Base-by-base conservation (phyloP, 2,329 filamentous ascomycete species). In the Metarhizium rileyi region DNA sequence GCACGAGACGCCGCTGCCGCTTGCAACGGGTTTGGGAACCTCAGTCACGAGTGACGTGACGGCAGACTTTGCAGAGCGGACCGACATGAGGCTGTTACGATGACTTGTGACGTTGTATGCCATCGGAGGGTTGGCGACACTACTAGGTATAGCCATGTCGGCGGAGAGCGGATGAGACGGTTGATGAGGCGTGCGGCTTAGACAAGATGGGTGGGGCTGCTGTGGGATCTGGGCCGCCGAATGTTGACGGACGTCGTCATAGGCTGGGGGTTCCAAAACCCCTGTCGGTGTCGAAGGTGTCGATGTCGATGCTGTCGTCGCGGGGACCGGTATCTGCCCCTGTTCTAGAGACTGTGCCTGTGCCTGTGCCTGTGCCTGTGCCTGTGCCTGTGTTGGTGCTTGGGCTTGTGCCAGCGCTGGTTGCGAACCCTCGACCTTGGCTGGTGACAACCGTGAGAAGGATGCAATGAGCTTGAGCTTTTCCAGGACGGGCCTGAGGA, bases 1-100 rank as follows among this genome's bases (percentile, higher is more conserved):
- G 59, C 87, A 85, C 23, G 76, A 77, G 22, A 93, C 76, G 42
- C 87, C 87, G 64, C 86, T 88, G 44, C 84, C 87, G 16, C 83
- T 81, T 12, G 86, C 86, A n/a, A 91, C 73, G 1, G 88, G 87
- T 66, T 90, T 88, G n/a, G 74, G 71, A 1, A 80, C 59, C 55
- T 80, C 77, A 28, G 73, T 70, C n/a, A 79, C 72, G 12, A 67
- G 62, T 3, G 76, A 75, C 52, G 67, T 76, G 54, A 77, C 65
- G 30, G 71, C 67, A 50, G 66, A 71, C 61, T 81, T 81, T 46
- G 70, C 66, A 4, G 71, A 72, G 33, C 74, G 73, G 18, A 70
- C 69, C 16, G 75, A 75, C 56, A 77, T 71, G 50, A 78, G 60
- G 57, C 74, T 77, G 60, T 71, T 74, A 50, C 76, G 68, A 52